A percentile compares a stretch with the other conserved stretches of the same genome.
Evolutionary conservation across 768 basidiomycete species (phyloP).

Genomic region (Lepiota venenata): DNA sequence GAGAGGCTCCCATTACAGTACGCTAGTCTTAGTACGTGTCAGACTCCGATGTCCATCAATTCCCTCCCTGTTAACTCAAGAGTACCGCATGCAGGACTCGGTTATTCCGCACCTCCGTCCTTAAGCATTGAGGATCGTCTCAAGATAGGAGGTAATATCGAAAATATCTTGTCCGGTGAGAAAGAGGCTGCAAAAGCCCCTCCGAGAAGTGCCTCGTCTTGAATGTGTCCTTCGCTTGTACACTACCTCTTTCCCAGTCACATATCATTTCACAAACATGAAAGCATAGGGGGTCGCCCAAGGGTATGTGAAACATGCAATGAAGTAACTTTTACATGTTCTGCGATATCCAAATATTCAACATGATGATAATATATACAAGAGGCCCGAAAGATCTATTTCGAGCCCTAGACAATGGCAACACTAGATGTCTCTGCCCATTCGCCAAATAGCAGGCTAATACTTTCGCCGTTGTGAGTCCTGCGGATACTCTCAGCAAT

Average conservation of each 20-base stretch:
- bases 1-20: conserved; percentile 68
- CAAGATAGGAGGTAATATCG: conserved; percentile 58
- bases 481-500: conserved; percentile 95
- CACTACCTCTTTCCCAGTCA: background rate
- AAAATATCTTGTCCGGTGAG: conserved; percentile 54
- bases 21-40: conserved; percentile 53
- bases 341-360: conserved; percentile 1
- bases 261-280: background rate
- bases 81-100: conserved; percentile 44
- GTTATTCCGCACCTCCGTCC: conserved; percentile 57
- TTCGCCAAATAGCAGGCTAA: conserved; percentile 83
- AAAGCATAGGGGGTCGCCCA: background rate
- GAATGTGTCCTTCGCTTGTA: background rate
- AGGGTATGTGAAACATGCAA: background rate
- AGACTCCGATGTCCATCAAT: background rate
- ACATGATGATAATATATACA: conserved; percentile 5
- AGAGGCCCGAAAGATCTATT: background rate
- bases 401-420: conserved; percentile 26
- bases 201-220: conserved; percentile 20
- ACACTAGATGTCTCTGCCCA: conserved; percentile 57
- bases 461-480: conserved; percentile 92
- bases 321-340: background rate
- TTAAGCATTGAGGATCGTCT: conserved; percentile 60
- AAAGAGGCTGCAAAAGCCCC: conserved; percentile 71
- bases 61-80: background rate